These are phyloP conservation scores for Botrytis fabae DNA, from an alignment of 2,329 filamentous ascomycete species.

Conservation along the genomic window DNA sequence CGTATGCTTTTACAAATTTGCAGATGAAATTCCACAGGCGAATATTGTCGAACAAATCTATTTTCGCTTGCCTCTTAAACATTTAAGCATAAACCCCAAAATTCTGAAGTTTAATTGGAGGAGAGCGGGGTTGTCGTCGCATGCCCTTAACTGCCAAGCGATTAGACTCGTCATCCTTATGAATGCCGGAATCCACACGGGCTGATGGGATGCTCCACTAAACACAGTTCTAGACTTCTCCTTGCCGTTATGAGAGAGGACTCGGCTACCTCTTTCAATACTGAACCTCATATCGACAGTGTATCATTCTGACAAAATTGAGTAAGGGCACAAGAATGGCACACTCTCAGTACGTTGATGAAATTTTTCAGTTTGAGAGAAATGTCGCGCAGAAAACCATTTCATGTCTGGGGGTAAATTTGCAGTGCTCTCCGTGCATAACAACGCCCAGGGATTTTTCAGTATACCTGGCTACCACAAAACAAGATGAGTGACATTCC, in stretches of 20 bases:
- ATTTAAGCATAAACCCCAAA: background rate
- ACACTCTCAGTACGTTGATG: background rate
- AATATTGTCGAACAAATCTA: background rate
- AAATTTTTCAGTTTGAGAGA: background rate
- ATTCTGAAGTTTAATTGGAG: background rate
- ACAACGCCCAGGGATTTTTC: background rate
- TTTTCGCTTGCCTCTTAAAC: background rate
- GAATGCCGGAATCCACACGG: conserved; percentile 6
- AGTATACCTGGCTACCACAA: background rate
- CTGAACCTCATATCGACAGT: background rate
- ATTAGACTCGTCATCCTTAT: conserved; percentile 5
- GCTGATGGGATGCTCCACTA: background rate
- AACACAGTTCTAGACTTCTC: background rate
- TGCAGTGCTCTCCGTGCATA: background rate
- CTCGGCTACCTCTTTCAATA: background rate
- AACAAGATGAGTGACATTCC: background rate
- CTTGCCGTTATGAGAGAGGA: background rate
- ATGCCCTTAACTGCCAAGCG: conserved; percentile 17
- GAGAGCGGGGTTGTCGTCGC: conserved; percentile 10
- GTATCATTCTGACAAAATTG: background rate
- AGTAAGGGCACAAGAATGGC: background rate
- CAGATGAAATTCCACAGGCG: background rate
- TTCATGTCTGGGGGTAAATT: background rate
- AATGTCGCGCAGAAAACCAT: background rate
- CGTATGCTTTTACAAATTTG: background rate